Conservation (phyloP, 169 alveolate genomes). For the Prorocentrum cordatum region DNA sequence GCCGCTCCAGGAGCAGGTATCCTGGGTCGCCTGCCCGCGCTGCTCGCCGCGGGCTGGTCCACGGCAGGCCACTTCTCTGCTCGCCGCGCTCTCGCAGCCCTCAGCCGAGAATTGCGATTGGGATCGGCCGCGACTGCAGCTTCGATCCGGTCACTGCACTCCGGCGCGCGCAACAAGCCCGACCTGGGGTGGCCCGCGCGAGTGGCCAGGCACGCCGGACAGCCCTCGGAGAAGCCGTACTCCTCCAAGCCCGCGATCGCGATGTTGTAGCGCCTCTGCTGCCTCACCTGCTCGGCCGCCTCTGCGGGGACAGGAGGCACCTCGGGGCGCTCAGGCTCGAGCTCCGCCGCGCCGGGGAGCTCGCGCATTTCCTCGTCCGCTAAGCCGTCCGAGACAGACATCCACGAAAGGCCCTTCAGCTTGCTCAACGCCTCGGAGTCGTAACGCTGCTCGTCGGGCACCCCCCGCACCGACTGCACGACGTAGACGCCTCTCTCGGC, state of each 20-base stretch:
- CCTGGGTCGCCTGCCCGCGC: no score
- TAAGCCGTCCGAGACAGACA: neutral
- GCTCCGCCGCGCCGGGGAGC: neutral
- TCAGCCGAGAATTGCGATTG: no score
- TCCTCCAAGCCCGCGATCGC: neutral
- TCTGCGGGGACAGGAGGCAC: neutral
- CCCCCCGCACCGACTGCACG: neutral
- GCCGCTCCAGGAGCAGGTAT: no score
- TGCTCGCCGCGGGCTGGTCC: no score
- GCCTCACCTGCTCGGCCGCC: neutral
- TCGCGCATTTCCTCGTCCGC: neutral
- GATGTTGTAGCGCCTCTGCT: neutral
- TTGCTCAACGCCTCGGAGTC: neutral
- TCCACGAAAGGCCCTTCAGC: neutral
- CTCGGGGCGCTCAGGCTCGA: neutral
- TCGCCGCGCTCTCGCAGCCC: no score
- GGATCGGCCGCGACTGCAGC: no score
- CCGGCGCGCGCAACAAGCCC: no score
- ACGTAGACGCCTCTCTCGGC: neutral
- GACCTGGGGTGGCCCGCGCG: no score
- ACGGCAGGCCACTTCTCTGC: no score
- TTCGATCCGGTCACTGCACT: no score
- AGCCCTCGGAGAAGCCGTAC: neutral
- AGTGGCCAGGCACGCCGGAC: neutral
- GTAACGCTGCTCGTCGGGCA: slow-evolving; percentile 1